Conservation (phyloP, 176 grass and related monocot genomes). For the Pharus latifolius region DNA sequence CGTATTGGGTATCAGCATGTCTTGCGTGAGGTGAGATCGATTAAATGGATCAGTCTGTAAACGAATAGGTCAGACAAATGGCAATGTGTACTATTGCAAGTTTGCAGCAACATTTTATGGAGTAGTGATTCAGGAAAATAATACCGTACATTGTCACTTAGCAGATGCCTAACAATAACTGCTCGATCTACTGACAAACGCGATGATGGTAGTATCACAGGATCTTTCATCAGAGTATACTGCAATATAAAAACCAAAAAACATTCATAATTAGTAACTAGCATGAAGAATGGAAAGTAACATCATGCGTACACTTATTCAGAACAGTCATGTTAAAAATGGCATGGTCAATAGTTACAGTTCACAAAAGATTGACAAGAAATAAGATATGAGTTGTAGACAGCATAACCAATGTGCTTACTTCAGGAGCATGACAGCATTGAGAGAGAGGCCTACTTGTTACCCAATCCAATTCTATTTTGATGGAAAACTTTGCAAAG, state of each 20-base stretch:
- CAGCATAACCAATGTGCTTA: neutral
- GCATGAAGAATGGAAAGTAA: neutral
- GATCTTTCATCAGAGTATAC: conserved; percentile 96
- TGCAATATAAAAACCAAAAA: conserved; percentile 9
- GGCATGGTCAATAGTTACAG: neutral
- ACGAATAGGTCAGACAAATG: conserved; percentile 15
- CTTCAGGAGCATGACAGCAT: neutral
- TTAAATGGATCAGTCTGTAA: conserved; percentile 91
- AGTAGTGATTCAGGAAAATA: neutral
- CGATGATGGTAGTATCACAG: conserved; percentile 88
- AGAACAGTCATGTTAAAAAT: neutral
- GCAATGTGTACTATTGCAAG: neutral
- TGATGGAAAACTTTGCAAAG: too few species aligned
- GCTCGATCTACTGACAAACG: conserved; percentile 64
- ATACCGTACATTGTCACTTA: conserved; percentile 76
- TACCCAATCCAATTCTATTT: too few species aligned
- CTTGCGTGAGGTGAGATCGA: conserved; percentile 87
- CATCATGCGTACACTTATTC: neutral
- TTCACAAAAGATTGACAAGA: neutral
- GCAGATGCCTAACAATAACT: conserved; percentile 91
- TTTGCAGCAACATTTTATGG: neutral
- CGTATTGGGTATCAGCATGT: conserved; percentile 76
- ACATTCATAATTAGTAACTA: neutral
- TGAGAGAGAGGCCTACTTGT: neutral
- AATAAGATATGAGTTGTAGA: neutral